A percentile compares a stretch with the other conserved stretches of the same genome.
These are phyloP conservation scores for Triangularia verruculosa DNA, from an alignment of 2,329 filamentous ascomycete species.

Conservation along the genomic window DNA sequence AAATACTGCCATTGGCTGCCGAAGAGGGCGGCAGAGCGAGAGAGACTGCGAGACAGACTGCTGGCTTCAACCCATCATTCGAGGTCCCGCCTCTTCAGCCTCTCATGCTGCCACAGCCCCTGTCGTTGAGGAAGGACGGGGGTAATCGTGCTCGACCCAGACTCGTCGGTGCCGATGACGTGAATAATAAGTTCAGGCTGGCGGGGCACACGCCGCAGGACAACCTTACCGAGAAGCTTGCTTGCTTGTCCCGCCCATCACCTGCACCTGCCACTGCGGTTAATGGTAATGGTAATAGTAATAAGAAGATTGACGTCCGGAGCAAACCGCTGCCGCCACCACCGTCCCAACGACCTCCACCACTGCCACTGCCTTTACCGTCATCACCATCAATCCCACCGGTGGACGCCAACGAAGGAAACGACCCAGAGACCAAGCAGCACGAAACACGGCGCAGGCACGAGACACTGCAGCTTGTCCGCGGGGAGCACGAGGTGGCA, in stretches of 20 bases:
- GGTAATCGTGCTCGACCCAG: not conserved
- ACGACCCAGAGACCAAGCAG: conserved; percentile 1
- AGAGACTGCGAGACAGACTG: not conserved
- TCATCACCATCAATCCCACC: not conserved
- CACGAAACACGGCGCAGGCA: conserved; percentile 18
- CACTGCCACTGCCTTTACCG: not conserved
- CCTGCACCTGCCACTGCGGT: conserved; percentile 6
- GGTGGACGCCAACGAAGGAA: not conserved
- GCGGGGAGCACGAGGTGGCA: conserved; percentile 39
- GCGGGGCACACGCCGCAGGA: conserved; percentile 13
- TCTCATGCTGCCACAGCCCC: not conserved
- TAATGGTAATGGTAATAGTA: not conserved
- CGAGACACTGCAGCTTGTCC: conserved; percentile 31
- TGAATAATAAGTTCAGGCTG: conserved; percentile 3
- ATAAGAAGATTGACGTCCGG: not conserved
- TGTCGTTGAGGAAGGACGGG: not conserved
- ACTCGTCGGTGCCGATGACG: conserved; percentile 5
- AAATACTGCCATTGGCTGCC: conserved; percentile 1
- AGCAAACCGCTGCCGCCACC: not conserved
- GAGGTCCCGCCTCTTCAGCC: not conserved
- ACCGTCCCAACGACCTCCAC: not conserved
- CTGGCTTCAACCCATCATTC: not conserved
- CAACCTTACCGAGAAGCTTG: conserved; percentile 20
- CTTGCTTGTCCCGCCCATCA: conserved; percentile 15
- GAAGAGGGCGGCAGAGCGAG: conserved; percentile 11